Percentiles rank a stretch among this genome's conserved stretches.
Conservation (phyloP, 768 basidiomycete species). For the Kwoniella dejecticola region DNA sequence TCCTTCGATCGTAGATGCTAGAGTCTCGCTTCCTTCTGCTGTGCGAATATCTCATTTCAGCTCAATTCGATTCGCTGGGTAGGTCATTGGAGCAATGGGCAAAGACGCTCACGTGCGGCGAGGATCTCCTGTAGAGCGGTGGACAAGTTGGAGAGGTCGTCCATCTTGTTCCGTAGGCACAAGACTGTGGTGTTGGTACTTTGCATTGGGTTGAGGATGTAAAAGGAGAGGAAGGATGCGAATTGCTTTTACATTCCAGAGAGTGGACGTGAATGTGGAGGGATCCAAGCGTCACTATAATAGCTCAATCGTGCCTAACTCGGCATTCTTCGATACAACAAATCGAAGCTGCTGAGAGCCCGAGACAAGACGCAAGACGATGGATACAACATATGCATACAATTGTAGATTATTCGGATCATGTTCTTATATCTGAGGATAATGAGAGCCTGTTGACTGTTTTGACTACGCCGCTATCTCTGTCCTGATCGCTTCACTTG, state of each 20-base stretch:
- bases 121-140: background rate
- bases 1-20: slow-evolving; percentile 10
- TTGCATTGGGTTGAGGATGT: background rate
- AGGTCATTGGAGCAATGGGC: background rate
- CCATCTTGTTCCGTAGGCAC: no score
- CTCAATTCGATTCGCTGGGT: no score
- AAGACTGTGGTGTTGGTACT: background rate
- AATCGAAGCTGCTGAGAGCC: no score
- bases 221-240: background rate
- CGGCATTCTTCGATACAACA: no score
- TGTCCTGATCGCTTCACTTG: background rate
- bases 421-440: no score
- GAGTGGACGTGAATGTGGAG: background rate
- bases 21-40: slow-evolving; percentile 12
- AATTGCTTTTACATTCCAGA: background rate
- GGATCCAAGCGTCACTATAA: background rate
- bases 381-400: no score
- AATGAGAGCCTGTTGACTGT: no score
- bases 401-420: no score
- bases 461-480: no score
- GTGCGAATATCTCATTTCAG: background rate
- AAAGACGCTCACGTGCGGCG: background rate
- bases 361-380: no score
- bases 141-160: background rate
- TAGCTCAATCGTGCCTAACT: no score